These are phyloP conservation scores for Plasmodium blacklocki DNA, from an alignment of 169 alveolate genomes.

Conservation along the genomic window DNA sequence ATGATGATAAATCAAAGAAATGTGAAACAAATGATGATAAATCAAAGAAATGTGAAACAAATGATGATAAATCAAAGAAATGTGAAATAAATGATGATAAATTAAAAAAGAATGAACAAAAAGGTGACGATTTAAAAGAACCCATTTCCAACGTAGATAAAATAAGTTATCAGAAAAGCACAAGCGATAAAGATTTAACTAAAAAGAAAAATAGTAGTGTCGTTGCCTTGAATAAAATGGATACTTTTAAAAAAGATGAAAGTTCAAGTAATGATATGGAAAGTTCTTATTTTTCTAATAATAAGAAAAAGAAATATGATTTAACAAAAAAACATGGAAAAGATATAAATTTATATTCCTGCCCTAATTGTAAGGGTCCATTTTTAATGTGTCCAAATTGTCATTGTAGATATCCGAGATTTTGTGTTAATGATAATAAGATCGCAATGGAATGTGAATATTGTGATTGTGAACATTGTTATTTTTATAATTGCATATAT, in stretches of 20 bases:
- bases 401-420: slow-evolving; percentile 79
- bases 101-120: neutral
- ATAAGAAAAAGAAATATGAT: slow-evolving; percentile 54
- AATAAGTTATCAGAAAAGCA: slow-evolving; percentile 1
- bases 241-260: slow-evolving; percentile 24
- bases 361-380: slow-evolving; percentile 87
- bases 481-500: slow-evolving; percentile 65
- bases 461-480: slow-evolving; percentile 76
- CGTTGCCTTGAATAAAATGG: neutral
- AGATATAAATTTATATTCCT: slow-evolving; percentile 77
- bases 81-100: neutral
- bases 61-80: neutral
- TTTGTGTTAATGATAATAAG: slow-evolving; percentile 79
- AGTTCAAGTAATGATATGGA: slow-evolving; percentile 24
- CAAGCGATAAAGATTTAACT: neutral
- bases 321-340: slow-evolving; percentile 49
- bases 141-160: neutral
- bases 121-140: neutral
- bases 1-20: neutral
- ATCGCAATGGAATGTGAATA: slow-evolving; percentile 83
- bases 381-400: slow-evolving; percentile 87
- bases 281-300: slow-evolving; percentile 68
- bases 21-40: neutral
- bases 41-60: neutral
- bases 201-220: neutral